A percentile compares a stretch with the other conserved stretches of the same genome.
These are phyloP conservation scores for Pisolithus thermaeus DNA, from an alignment of 1,284 basidiomycete species.

Conservation along the genomic window DNA sequence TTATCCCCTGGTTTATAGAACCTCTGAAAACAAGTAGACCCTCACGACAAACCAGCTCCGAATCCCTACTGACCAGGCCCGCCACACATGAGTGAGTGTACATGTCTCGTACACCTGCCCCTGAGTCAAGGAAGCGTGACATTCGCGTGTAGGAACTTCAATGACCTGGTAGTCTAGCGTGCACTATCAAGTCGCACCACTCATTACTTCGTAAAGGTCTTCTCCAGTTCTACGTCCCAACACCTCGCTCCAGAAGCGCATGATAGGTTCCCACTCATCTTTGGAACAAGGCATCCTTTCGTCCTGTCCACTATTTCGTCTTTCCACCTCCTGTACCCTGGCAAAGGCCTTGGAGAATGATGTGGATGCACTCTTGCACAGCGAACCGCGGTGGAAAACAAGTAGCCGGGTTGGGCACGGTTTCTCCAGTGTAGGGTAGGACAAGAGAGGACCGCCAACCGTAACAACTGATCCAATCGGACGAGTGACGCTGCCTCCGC, in stretches of 20 bases:
- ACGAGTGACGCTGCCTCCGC: conserved; percentile 10
- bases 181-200: conserved; percentile 10
- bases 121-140: no score
- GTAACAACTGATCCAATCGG: conserved; percentile 63
- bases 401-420: conserved; percentile 59
- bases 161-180: no score
- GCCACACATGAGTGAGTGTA: no score
- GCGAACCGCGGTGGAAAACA: conserved; percentile 49
- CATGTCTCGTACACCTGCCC: no score
- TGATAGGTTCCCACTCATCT: conserved; percentile 77
- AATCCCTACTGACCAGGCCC: no score
- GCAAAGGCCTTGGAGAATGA: conserved; percentile 58
- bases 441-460: conserved; percentile 68
- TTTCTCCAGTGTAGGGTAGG: conserved; percentile 58
- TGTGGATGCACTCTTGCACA: conserved; percentile 40
- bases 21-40: no score
- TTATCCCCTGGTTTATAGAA: no score
- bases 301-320: conserved; percentile 10
- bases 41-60: no score
- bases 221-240: conserved; percentile 56
- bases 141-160: no score
- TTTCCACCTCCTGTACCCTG: conserved; percentile 39
- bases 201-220: conserved; percentile 75
- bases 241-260: conserved; percentile 81
- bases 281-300: conserved; percentile 69